phyloP scores from a whole-genome alignment of 345 rosid species.

The Boechera retrofracta region DNA sequence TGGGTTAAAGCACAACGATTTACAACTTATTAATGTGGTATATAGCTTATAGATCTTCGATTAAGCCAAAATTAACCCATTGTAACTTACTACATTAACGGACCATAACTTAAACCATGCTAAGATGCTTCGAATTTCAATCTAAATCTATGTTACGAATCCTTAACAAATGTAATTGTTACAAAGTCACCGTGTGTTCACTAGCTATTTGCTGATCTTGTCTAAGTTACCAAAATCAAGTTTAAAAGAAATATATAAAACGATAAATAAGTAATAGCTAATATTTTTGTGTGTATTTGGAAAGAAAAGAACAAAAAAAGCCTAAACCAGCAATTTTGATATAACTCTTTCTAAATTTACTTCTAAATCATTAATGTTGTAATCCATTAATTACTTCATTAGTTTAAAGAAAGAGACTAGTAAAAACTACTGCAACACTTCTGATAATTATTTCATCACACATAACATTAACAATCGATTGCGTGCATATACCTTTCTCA shows the following conservation, averaged over 20 bases:
- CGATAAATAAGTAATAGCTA: no score
- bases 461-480: slow-evolving; percentile 1
- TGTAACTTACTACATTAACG: neutral
- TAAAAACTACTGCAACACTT: neutral
- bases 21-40: no score
- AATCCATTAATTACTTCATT: neutral
- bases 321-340: no score
- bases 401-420: neutral
- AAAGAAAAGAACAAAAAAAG: no score
- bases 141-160: neutral
- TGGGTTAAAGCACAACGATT: no score
- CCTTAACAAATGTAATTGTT: neutral
- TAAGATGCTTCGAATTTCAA: neutral
- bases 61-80: no score
- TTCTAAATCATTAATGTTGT: neutral
- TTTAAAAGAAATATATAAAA: neutral
- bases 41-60: no score
- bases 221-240: neutral
- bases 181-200: slow-evolving; percentile 1
- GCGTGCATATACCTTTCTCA: slow-evolving; percentile 26
- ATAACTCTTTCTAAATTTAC: no score
- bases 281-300: no score
- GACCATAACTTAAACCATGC: neutral
- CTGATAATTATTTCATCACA: neutral
- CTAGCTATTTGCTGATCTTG: no score